Evolutionary conservation across 2,329 filamentous ascomycete species (phyloP).

Genomic region (Diaporthe citrichinensis): DNA sequence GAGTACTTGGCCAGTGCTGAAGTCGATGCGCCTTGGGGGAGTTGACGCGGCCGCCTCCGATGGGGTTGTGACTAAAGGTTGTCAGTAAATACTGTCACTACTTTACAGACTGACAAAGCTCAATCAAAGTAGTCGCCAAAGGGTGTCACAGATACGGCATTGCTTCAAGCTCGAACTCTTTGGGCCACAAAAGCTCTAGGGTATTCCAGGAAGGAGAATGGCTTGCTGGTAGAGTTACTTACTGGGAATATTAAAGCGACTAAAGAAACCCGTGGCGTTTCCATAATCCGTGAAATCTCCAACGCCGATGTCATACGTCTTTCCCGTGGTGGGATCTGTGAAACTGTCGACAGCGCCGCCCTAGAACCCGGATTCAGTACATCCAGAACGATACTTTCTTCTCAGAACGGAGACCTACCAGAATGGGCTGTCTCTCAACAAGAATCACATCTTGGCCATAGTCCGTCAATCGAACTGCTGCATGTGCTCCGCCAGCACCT

Average conservation of each 20-base stretch:
- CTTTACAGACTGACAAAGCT: not conserved
- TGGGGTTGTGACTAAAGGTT: not conserved
- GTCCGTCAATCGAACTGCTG: conserved; percentile 33
- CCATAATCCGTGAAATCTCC: conserved; percentile 22
- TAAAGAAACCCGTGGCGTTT: conserved; percentile 26
- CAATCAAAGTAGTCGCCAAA: not conserved
- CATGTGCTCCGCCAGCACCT: conserved; percentile 33
- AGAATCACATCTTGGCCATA: conserved; percentile 29
- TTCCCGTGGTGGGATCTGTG: conserved; percentile 5
- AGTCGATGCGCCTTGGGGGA: conserved; percentile 16
- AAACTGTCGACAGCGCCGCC: conserved; percentile 33
- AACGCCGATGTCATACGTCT: conserved; percentile 16
- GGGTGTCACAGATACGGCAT: not conserved
- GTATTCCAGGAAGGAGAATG: not conserved
- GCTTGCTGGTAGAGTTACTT: not conserved
- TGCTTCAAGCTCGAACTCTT: not conserved
- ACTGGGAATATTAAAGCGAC: conserved; percentile 29
- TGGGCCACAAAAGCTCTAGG: not conserved
- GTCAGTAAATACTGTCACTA: not conserved
- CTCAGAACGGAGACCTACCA: not conserved
- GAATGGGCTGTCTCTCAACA: conserved; percentile 24
- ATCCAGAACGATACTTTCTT: too few species aligned
- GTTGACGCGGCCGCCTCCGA: not conserved
- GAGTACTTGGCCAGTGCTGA: conserved; percentile 16
- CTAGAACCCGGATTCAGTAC: not conserved